Evolutionary conservation across 805 yeast species (phyloP).

Genomic region (Priceomyces haplophilus): DNA sequence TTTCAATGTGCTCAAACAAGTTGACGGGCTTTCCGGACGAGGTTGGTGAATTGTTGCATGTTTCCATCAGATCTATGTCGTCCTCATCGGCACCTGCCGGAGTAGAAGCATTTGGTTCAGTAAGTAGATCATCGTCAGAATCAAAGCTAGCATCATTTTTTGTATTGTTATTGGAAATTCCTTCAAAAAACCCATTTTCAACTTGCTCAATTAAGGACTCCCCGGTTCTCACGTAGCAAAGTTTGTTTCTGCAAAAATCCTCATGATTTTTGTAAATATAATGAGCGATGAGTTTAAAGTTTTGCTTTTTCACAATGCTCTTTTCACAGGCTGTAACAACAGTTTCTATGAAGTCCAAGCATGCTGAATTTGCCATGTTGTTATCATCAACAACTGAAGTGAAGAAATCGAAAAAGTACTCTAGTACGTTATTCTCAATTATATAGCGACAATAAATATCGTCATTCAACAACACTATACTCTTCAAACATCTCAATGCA

Average conservation of each 20-base stretch:
- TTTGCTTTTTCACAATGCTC: slow-evolving; percentile 14
- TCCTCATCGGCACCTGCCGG: slow-evolving; percentile 22
- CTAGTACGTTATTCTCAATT: slow-evolving; percentile 51
- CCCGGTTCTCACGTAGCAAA: slow-evolving; percentile 31
- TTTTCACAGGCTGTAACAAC: slow-evolving; percentile 24
- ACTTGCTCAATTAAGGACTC: slow-evolving; percentile 22
- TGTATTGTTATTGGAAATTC: not conserved
- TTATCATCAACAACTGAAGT: slow-evolving; percentile 47
- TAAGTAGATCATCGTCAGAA: slow-evolving; percentile 19
- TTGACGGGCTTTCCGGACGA: slow-evolving; percentile 8
- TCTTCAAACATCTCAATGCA: slow-evolving; percentile 66
- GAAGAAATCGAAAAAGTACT: slow-evolving; percentile 48
- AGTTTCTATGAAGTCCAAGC: slow-evolving; percentile 64
- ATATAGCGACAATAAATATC: slow-evolving; percentile 56
- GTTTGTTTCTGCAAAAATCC: slow-evolving; percentile 21
- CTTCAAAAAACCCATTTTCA: slow-evolving; percentile 15
- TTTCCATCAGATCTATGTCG: slow-evolving; percentile 3
- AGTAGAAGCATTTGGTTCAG: slow-evolving; percentile 23
- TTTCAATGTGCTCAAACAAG: slow-evolving; percentile 19
- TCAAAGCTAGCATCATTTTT: slow-evolving; percentile 18
- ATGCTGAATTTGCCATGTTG: slow-evolving; percentile 70
- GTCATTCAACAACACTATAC: slow-evolving; percentile 60
- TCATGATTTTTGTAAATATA: slow-evolving; percentile 31
- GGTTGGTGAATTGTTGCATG: not conserved
- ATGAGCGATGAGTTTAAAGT: slow-evolving; percentile 27